Base-by-base conservation (phyloP, 495 filamentous ascomycete genomes). In the Podospora pseudopauciseta region DNA sequence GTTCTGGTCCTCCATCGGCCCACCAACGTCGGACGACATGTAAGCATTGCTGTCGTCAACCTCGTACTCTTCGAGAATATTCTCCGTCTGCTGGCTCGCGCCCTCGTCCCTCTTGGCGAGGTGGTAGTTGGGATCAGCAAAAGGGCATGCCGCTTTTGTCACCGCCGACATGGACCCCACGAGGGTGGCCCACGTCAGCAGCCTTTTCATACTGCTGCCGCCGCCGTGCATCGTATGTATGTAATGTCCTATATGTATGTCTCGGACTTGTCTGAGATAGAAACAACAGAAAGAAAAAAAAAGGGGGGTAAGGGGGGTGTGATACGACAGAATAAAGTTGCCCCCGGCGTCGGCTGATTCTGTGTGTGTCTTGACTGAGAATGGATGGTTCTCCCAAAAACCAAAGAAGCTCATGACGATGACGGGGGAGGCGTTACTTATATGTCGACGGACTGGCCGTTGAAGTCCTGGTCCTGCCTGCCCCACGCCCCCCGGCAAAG, bases 21-120 rank as follows among this genome's bases (percentile, higher is more conserved):
- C 89, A n/a, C 91, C 91, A 18, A 87, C 87, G 75, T 94, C 91
- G 59, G 86, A 86, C 0, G 91, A 92, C 72, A 92, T 78, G 75
- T 79, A 91, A 4, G 78, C 77, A 67, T 86, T 77, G 58, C 80
- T 81, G 77, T 94, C 91, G 62, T 90, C 82, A 39, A 92, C 78
- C 65, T 87, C 85, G 73, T 66, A 68, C 60, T 67, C 5, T 5
- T 53, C 64, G 9, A 63, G 30, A 0, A 72, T 58, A 23, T 64
- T 49, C 1, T 69, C 65, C 2, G 61, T 18, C 5, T 64, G 59
- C 26, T 67, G 34, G 60, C 7, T 16, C 60, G 62, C 27, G 56
- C 20, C 44, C 26, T 67, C 64, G 28, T 68, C 63, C n/a, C 67
- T 58, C 44, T 67, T 68, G 5, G 60, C 64, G 32, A 81, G 71